Percentiles rank a stretch among this genome's conserved stretches.
Conservation (phyloP, 2,329 filamentous ascomycete species). For the Thelonectria blattea region DNA sequence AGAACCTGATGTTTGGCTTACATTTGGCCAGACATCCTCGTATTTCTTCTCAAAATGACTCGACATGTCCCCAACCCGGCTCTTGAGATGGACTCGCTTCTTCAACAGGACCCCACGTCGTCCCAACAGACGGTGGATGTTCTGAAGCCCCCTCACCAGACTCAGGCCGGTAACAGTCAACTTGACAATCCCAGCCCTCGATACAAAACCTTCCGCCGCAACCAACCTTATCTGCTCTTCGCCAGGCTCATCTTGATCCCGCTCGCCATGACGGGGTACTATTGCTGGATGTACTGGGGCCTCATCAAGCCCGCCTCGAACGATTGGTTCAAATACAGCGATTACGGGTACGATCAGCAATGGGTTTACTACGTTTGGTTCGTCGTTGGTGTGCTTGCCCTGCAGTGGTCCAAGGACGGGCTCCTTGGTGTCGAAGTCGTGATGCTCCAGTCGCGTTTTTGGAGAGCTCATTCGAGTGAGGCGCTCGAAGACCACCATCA, state of each 20-base stretch:
- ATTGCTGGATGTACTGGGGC: neutral
- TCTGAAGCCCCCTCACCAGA: neutral
- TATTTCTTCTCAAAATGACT: neutral
- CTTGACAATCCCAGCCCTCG: neutral
- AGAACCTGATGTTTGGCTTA: no score
- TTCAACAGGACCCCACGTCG: neutral
- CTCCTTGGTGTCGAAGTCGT: conserved; percentile 23
- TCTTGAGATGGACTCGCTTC: neutral
- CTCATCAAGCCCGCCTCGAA: neutral
- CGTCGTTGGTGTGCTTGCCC: conserved; percentile 26
- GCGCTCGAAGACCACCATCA: neutral
- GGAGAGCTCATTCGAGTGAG: neutral
- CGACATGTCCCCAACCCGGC: neutral
- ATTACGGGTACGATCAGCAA: neutral
- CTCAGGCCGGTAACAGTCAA: neutral
- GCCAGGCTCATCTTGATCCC: neutral
- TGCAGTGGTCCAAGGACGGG: conserved; percentile 25
- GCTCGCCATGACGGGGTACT: neutral
- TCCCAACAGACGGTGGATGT: neutral
- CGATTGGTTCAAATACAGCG: neutral
- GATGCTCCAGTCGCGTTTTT: neutral
- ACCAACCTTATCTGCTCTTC: neutral
- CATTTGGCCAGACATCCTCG: neutral
- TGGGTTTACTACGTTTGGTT: conserved; percentile 27
- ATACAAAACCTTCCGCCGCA: no score